phyloP scores from a whole-genome alignment of 1,284 basidiomycete species.

The Somion occarium region DNA sequence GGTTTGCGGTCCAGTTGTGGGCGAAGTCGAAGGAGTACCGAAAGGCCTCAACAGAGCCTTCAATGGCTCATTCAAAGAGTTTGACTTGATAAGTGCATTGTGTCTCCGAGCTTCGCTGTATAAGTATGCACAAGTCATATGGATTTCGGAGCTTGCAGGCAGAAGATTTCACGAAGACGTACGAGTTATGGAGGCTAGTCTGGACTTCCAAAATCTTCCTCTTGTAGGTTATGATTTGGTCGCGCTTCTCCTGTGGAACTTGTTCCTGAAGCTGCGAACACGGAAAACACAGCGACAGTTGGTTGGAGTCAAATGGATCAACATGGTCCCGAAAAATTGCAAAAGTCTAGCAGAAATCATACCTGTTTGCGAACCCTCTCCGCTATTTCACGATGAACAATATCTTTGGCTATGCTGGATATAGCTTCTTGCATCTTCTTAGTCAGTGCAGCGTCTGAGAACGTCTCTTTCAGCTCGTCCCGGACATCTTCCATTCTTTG shows the following conservation, averaged over 20 bases:
- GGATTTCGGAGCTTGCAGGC: background rate
- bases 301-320: too few relatives aligned
- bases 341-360: background rate
- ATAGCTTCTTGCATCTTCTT: constrained; percentile 27
- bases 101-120: constrained; percentile 45
- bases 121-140: background rate
- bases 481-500: constrained; percentile 32
- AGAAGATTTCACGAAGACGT: constrained; percentile 15
- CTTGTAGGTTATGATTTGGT: constrained; percentile 35
- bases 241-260: constrained; percentile 37
- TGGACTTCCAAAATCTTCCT: constrained; percentile 30
- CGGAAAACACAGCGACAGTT: too few relatives aligned
- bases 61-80: constrained; percentile 36
- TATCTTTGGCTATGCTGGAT: constrained; percentile 31
- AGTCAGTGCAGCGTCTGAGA: constrained; percentile 34
- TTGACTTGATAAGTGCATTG: constrained; percentile 37
- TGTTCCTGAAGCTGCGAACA: constrained; percentile 34
- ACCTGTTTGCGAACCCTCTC: constrained; percentile 29
- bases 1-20: constrained; percentile 26
- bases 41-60: constrained; percentile 42
- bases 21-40: constrained; percentile 25
- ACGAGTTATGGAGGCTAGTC: constrained; percentile 45
- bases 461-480: constrained; percentile 29
- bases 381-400: constrained; percentile 33
- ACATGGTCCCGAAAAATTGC: background rate